These are phyloP conservation scores for Trichophyton schoenleinii DNA, from an alignment of 2,329 filamentous ascomycete genomes.

Conservation along the genomic window DNA sequence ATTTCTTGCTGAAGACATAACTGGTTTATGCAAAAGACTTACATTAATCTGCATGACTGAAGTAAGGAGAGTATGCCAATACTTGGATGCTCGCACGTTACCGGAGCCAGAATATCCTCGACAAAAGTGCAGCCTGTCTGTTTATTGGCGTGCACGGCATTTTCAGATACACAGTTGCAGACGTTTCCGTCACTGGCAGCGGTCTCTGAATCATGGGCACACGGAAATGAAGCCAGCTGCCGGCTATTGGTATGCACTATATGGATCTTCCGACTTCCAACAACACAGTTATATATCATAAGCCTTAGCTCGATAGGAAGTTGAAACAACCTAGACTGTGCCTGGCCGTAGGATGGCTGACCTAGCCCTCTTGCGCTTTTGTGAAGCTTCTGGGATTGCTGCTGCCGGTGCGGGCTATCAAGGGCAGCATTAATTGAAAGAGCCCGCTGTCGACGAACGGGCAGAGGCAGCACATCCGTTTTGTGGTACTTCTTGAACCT, in stretches of 20 bases:
- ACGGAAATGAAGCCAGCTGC: background rate
- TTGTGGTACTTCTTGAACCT: background rate
- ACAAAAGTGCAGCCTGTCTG: background rate
- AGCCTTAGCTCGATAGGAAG: background rate
- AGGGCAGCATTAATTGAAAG: background rate
- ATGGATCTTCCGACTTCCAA: background rate
- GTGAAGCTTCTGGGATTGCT: background rate
- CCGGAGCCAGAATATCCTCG: background rate
- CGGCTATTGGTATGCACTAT: background rate
- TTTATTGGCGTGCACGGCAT: background rate
- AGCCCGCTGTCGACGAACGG: background rate
- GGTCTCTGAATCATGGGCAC: background rate
- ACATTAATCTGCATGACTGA: background rate
- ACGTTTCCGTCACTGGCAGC: background rate
- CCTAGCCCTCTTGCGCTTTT: background rate
- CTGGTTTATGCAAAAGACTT: background rate
- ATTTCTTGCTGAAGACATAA: background rate
- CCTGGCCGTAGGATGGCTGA: background rate
- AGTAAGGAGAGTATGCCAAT: background rate
- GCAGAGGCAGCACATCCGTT: background rate
- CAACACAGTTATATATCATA: background rate
- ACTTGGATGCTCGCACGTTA: background rate
- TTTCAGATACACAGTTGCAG: background rate
- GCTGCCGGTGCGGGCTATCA: background rate
- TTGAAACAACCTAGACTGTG: background rate